Evolutionary conservation across 2,329 filamentous ascomycete species (phyloP).

Genomic region (Monilinia polystroma): DNA sequence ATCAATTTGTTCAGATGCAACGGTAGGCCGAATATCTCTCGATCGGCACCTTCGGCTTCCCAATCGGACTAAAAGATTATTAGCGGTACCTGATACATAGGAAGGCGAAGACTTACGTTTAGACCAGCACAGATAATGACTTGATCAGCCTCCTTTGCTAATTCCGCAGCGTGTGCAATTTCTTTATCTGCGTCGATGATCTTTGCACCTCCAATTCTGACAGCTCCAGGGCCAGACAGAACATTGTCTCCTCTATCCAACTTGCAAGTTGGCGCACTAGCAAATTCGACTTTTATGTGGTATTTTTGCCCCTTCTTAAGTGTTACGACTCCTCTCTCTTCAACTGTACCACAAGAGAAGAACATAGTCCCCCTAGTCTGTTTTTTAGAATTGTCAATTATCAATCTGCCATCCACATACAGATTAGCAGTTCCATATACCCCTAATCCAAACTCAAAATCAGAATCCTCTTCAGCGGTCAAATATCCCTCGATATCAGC

Average conservation of each 20-base stretch:
- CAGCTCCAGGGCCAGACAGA: constrained; percentile 57
- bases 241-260: constrained; percentile 49
- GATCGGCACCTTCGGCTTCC: constrained; percentile 41
- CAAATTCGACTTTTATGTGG: constrained; percentile 46
- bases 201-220: constrained; percentile 61
- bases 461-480: constrained; percentile 36
- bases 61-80: constrained; percentile 47
- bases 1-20: constrained; percentile 43
- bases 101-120: constrained; percentile 47
- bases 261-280: constrained; percentile 57
- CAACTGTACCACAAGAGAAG: constrained; percentile 42
- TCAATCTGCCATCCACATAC: constrained; percentile 40
- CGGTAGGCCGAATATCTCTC: constrained; percentile 34
- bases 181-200: constrained; percentile 57
- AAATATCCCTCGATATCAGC: constrained; percentile 42
- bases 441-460: constrained; percentile 42
- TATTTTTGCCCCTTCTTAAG: constrained; percentile 39
- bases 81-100: constrained; percentile 53
- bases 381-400: constrained; percentile 40
- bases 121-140: constrained; percentile 75
- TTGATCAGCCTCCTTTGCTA: constrained; percentile 68
- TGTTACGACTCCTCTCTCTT: constrained; percentile 35
- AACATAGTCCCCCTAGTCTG: constrained; percentile 43
- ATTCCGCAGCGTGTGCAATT: constrained; percentile 62
- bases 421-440: constrained; percentile 42